Base-by-base conservation (phyloP, 2,329 filamentous ascomycete genomes). In the Trichophyton schoenleinii region DNA sequence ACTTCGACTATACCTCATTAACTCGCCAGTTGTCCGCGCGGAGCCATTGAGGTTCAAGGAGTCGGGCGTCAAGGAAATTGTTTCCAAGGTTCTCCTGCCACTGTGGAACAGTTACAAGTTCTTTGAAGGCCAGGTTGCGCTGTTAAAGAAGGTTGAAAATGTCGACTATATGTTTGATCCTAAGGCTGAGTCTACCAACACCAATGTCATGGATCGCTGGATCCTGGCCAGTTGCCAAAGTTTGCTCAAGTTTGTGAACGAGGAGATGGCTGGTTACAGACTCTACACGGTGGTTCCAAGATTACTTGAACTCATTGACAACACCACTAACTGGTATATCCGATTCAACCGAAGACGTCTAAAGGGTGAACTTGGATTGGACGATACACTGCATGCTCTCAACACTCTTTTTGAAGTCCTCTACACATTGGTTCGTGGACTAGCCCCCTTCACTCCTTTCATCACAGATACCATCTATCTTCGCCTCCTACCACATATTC, bases 291-390 rank as follows among this genome's bases (percentile, higher is more conserved):
- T 97, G 52, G 91, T 96, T 52, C 91, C 91, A 6, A 83, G 88
- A 65, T 77, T 97, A 63, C 81, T 95, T 18, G 82, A 82, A 62
- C 82, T 95, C 69, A 95, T 96, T 66, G 92, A 96, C 70, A 91
- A 95, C 75, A 91, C 89, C 3, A 96, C 91, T n/a, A 97, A 97
- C 75, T 96, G 91, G 91, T 96, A 96, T 76, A 96, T 96, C 72
- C 84, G 91, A 64, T 95, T 96, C 79, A 96, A 96, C 79, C 83
- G 91, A 60, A 88, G 88, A 73, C 85, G 91, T 60, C 80, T 96
- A 66, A 96, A 96, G 83, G 91, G 91, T 49, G 91, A 95, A 71
- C 85, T 89, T 66, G 90, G 91, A 18, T 75, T 89, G 25, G 83
- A 91, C 13, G 94, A 97, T 71, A 96, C 94, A 9, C 79, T 87